Evolutionary conservation across 805 yeast species (phyloP), one percentile per base, ranked within the genome.

Genomic region (Kuraishia piskuri): DNA sequence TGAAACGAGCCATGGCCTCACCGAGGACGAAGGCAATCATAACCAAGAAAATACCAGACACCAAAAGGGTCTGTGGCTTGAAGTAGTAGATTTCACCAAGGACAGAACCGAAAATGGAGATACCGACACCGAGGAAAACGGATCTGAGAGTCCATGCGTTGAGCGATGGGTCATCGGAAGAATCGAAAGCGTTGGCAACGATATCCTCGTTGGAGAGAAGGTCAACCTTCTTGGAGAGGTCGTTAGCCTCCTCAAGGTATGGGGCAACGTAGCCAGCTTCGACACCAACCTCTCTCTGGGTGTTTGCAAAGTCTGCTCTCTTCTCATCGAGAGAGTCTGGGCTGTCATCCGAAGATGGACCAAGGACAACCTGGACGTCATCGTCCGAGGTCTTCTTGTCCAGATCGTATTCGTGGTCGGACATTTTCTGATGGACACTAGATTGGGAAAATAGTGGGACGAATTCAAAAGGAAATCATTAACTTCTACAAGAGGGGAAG

Each of bases 71-170:
- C 57, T 67, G 71, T 3, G 70, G 71, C 55, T 67, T 67, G 63
- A 67, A 67, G 57, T 66, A 67, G 59, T 64, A 67, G 55, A 67
- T 66, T 55, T 68, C 67, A 51, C 62, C 68, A 54, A 67, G 57
- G 49, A 67, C 69, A 55, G 69, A 67, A 50, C 70, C 71, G 53
- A 67, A 67, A 57, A 63, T 66, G 31, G 71, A 64, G 36, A 67
- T 56, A 55, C 71, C 71, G 37, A 57, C 56, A 56, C 71, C 71
- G 26, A 67, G 53, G 46, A 65, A 55, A 8, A 63, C 57, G n/a
- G 69, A 57, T 60, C 79, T 63, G 51, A 71, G 51, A 3, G 77
- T 73, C 65, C 75, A 75, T 37, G 65, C 63, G 10, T 61, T 60
- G 50, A 66, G 54, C 5, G 61, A 58, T 14, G 74, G 75, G 63